phyloP scores from a whole-genome alignment of 495 filamentous ascomycete species.

The Thozetella sp. region DNA sequence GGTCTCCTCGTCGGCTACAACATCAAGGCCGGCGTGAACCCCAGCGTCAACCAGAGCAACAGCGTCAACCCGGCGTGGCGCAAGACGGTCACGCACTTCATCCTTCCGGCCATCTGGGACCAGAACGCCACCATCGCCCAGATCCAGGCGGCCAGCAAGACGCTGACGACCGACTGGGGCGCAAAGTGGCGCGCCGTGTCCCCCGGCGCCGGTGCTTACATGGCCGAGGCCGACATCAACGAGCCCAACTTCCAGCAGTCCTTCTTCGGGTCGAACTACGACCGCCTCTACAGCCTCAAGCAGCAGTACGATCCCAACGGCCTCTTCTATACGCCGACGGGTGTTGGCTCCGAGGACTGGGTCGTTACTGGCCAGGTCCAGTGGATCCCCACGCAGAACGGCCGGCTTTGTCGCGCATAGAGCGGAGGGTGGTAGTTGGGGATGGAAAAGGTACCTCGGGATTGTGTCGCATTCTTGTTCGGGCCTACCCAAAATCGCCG shows the following conservation, averaged over 20 bases:
- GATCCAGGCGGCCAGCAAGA: slow-evolving; percentile 38
- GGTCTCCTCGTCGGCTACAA: slow-evolving; percentile 50
- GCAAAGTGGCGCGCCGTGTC: slow-evolving; percentile 34
- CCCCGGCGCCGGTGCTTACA: slow-evolving; percentile 38
- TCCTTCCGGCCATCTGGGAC: slow-evolving; percentile 42
- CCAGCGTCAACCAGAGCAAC: slow-evolving; percentile 33
- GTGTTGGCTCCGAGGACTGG: slow-evolving; percentile 52
- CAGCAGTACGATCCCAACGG: slow-evolving; percentile 47
- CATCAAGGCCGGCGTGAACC: slow-evolving; percentile 40
- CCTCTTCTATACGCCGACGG: slow-evolving; percentile 52
- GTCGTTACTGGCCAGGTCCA: slow-evolving; percentile 19
- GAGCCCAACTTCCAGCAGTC: slow-evolving; percentile 61
- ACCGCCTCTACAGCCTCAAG: slow-evolving; percentile 44
- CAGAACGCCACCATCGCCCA: slow-evolving; percentile 34
- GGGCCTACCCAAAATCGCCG: too few species aligned
- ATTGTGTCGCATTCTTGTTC: too few species aligned
- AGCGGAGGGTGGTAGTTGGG: neutral
- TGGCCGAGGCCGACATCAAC: slow-evolving; percentile 49
- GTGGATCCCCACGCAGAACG: slow-evolving; percentile 23
- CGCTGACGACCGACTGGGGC: slow-evolving; percentile 54
- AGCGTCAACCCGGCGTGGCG: slow-evolving; percentile 53
- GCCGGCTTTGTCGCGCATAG: slow-evolving; percentile 16
- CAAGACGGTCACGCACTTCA: slow-evolving; percentile 41
- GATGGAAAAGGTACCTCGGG: neutral
- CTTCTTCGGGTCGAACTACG: slow-evolving; percentile 54